These are phyloP conservation scores for Eucalyptus leucophloia DNA, from an alignment of 345 rosid genomes.

Conservation along the genomic window DNA sequence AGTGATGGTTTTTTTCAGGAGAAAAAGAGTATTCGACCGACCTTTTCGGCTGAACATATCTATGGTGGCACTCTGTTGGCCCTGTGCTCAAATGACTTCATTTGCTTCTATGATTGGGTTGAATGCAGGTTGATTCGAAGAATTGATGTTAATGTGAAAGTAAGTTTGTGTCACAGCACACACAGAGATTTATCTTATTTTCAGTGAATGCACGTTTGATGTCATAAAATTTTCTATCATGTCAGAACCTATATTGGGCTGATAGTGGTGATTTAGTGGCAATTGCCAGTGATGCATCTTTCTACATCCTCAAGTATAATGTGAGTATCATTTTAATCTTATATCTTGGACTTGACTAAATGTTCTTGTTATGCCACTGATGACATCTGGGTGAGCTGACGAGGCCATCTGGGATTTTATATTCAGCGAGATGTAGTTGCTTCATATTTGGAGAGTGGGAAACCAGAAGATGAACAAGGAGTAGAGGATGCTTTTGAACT, in stretches of 20 bases:
- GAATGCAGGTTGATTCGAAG: conserved; percentile 96
- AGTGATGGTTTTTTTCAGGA: conserved; percentile 48
- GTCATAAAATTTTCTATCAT: not conserved
- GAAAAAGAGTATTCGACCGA: conserved; percentile 80
- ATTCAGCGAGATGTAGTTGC: conserved; percentile 86
- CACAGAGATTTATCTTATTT: not conserved
- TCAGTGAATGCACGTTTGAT: not conserved
- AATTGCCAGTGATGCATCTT: conserved; percentile 91
- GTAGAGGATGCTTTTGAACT: conserved; percentile 99
- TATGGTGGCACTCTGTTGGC: conserved; percentile 91
- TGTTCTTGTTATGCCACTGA: not conserved
- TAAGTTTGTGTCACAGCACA: conserved; percentile 1
- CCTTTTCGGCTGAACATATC: conserved; percentile 89
- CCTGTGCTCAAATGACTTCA: conserved; percentile 96
- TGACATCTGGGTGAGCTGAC: not conserved
- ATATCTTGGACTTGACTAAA: not conserved
- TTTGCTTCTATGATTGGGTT: conserved; percentile 99
- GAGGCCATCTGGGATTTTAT: not conserved
- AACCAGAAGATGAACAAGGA: conserved; percentile 89
- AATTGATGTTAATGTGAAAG: conserved; percentile 96
- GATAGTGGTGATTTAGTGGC: conserved; percentile 98
- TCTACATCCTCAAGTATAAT: conserved; percentile 90
- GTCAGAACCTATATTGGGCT: conserved; percentile 98
- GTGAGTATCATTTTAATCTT: conserved; percentile 23
- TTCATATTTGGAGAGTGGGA: conserved; percentile 83